Base-by-base conservation (phyloP, 768 basidiomycete genomes). In the Gloeopeniophorella convolvens region DNA sequence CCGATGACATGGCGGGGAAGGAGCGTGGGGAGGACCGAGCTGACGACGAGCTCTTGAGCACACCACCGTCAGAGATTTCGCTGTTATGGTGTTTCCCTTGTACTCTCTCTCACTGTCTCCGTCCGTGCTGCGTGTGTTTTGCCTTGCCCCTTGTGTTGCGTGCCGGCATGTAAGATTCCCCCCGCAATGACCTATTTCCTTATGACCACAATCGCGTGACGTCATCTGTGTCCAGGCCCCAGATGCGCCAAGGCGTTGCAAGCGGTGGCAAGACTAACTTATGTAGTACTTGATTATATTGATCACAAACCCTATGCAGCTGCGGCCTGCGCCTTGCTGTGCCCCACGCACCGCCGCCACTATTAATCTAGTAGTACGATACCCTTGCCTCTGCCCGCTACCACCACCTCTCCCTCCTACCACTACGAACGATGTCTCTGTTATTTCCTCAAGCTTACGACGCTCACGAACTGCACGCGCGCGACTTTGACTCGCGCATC, bases 1-100 rank as follows among this genome's bases (percentile, higher is more conserved):
- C 97, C 82, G 93, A 93, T 57, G 89, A 94, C 50, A 89, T 95
- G 68, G 89, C 86, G 59, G 75, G 85, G 68, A 84, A 80, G 66
- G 93, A 94, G 79, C 76, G 80, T 56, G 91, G 89, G 60, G 85
- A 88, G 72, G 89, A 90, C 24, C 66, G 69, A 42, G 64, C 79
- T 60, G 77, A 76, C 45, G 83, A 83, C 58, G 72, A 73, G 49
- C 59, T 70, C 28, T 76, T 50, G 40, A 37, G 21, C 26, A 4
- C n/a, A 5, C 12, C 26, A 3, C 0, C 15, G 7, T 18, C 12
- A 27, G n/a, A n/a, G n/a, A n/a, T n/a, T 31, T 16, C 6, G 20
- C 27, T 43, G 12, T 28, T 11, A 21, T 18, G 16, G 20, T 24
- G 5, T 2, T 24, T n/a, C 3, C 28, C 21, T 34, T 54, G 47